Percentiles rank a stretch among this genome's conserved stretches.
Conservation (phyloP, 1,139 yeast species). For the Protomyces arabidopsidicola region DNA sequence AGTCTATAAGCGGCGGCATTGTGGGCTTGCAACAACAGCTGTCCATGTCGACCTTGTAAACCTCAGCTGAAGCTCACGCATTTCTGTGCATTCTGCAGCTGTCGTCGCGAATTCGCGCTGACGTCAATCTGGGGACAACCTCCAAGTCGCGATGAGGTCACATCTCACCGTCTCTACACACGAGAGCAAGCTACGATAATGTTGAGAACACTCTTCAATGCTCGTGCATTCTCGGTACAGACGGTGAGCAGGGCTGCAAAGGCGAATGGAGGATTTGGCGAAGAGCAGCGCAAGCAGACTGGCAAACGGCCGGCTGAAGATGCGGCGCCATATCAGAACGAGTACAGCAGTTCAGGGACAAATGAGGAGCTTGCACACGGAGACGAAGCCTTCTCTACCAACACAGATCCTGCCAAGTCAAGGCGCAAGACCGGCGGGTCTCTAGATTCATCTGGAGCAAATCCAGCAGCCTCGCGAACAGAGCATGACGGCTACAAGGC, state of each 20-base stretch:
- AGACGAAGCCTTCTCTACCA: conserved; percentile 17
- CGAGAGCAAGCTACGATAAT: background rate
- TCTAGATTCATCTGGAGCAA: conserved; percentile 23
- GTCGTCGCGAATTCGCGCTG: no score
- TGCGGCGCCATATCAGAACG: conserved; percentile 22
- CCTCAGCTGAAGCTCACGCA: no score
- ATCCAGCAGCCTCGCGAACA: conserved; percentile 2
- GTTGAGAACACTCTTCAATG: background rate
- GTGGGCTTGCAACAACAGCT: no score
- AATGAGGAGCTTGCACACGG: conserved; percentile 12
- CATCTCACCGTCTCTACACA: background rate
- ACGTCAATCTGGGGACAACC: no score
- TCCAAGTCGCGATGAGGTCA: no score
- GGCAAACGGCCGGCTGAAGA: conserved; percentile 9
- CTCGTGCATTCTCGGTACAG: background rate
- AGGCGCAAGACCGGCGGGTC: conserved; percentile 11
- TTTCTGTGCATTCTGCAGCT: no score
- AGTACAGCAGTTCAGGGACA: conserved; percentile 18
- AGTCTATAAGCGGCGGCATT: no score
- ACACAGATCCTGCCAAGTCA: conserved; percentile 15
- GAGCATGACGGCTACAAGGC: background rate
- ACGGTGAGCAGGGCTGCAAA: background rate
- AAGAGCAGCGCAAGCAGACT: conserved; percentile 9
- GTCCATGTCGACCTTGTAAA: no score
- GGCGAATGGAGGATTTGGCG: conserved; percentile 21